These are phyloP conservation scores for Achlya hypogyna DNA, from an alignment of 352 stramenopile species.

Conservation along the genomic window DNA sequence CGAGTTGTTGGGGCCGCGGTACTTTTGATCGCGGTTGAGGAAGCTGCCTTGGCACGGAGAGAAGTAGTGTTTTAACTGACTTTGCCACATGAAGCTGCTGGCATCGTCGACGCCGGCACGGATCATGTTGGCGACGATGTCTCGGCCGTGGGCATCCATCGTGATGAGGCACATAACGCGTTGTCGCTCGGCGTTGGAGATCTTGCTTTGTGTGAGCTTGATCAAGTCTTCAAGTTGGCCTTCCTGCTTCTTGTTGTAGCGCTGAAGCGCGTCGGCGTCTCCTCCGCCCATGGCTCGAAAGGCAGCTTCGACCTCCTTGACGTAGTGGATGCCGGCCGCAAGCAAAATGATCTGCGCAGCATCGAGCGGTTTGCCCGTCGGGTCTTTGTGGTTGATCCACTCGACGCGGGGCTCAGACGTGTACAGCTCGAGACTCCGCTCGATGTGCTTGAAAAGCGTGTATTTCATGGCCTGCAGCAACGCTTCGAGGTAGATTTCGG, in stretches of 20 bases:
- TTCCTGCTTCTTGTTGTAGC: slow-evolving; percentile 90
- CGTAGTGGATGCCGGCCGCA: slow-evolving; percentile 88
- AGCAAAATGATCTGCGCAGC: slow-evolving; percentile 94
- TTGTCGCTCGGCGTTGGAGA: slow-evolving; percentile 88
- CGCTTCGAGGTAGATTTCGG: slow-evolving; percentile 96
- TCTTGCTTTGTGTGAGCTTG: slow-evolving; percentile 84
- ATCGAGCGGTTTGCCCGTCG: slow-evolving; percentile 79
- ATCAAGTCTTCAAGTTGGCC: slow-evolving; percentile 92
- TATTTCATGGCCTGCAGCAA: slow-evolving; percentile 90
- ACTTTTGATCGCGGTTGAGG: slow-evolving; percentile 84
- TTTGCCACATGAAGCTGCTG: slow-evolving; percentile 91
- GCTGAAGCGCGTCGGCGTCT: slow-evolving; percentile 77
- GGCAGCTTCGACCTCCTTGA: slow-evolving; percentile 84
- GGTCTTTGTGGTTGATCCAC: slow-evolving; percentile 94
- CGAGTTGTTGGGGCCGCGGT: slow-evolving; percentile 70
- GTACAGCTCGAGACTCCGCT: slow-evolving; percentile 87
- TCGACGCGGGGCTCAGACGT: slow-evolving; percentile 85
- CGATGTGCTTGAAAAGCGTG: slow-evolving; percentile 92
- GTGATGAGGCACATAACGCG: slow-evolving; percentile 95
- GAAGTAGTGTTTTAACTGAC: slow-evolving; percentile 93
- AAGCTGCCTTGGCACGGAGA: slow-evolving; percentile 82
- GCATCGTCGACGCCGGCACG: slow-evolving; percentile 75
- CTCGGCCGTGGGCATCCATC: slow-evolving; percentile 91
- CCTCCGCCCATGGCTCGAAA: slow-evolving; percentile 64
- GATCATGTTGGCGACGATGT: slow-evolving; percentile 95